phyloP scores from a whole-genome alignment of 306 rosid species.

The peach (Prunus persica) region DNA sequence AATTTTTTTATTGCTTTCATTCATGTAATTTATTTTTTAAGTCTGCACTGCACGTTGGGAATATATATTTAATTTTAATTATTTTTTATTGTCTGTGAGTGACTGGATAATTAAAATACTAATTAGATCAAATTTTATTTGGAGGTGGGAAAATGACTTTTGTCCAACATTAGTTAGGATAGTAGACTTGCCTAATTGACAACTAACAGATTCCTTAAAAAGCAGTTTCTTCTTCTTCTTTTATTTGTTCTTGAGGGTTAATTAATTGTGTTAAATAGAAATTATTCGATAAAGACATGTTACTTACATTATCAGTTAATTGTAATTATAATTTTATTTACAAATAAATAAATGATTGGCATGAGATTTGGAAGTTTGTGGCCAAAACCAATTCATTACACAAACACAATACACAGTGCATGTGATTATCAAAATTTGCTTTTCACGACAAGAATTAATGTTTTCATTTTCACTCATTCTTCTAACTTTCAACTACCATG shows the following conservation, averaged over 20 bases:
- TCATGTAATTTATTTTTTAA: background rate
- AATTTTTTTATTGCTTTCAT: background rate
- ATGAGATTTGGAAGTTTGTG: background rate
- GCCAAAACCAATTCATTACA: background rate
- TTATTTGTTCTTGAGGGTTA: background rate
- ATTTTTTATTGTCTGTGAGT: background rate
- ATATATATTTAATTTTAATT: background rate
- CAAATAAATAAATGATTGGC: too few species aligned
- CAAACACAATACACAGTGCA: background rate
- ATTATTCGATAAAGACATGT: constrained; percentile 5
- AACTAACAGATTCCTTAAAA: constrained; percentile 19
- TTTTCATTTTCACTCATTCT: background rate
- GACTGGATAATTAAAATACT: background rate
- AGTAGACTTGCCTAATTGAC: constrained; percentile 25
- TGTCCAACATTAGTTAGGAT: constrained; percentile 17
- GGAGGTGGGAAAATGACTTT: constrained; percentile 29
- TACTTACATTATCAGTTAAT: background rate
- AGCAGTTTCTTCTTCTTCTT: background rate
- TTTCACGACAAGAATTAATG: background rate
- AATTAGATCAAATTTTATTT: background rate
- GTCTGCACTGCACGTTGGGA: background rate
- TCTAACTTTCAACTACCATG: background rate
- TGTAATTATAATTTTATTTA: background rate
- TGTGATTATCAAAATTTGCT: background rate
- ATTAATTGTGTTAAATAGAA: background rate